Evolutionary conservation across 352 stramenopile genomes (phyloP), one percentile per base, ranked within the genome.

Genomic region (Globisporangium rhizosaccharum): DNA sequence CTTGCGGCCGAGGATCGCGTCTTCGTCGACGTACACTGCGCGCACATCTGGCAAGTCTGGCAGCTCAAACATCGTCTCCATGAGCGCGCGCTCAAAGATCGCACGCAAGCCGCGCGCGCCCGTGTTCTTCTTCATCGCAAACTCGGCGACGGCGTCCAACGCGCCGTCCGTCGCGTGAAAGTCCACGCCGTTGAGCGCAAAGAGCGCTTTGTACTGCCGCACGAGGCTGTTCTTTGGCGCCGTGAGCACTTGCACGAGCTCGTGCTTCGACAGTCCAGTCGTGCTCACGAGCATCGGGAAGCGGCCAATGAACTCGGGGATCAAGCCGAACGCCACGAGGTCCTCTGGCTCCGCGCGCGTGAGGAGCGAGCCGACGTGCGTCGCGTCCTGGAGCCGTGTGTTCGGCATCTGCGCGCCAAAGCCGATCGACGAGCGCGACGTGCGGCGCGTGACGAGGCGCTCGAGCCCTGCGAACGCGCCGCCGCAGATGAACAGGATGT

Each of bases 401-500:
- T 88, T 88, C 28, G 69, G 78, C 86, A 99, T 97, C 61, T 97
- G 88, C 26, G 96, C 96, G 26, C 91, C 93, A 80, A 99, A 99
- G 37, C 96, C 96, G 67, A 99, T 99, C n/a, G 89, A 98, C 39
- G 94, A 85, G 18, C 82, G 85, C 46, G 95, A 85, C 55, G 96
- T 97, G 50, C 96, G 82, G n/a, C 87, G 73, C 33, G 94, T 94
- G 2, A 99, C 90, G 51, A 98, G 90, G 41, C 96, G 77, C 73
- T 99, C 96, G 28, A 99, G 73, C 3, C 96, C 96, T 3, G 92
- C 88, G 67, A 99, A 99, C 23, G 97, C 97, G 10, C 97, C 97
- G 41, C 96, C 96, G 70, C 94, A 98, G 66, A 99, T 99, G 73
- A 99, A 99, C 45, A 99, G 73, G 59, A 99, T 99, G 68, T 99